Evolutionary conservation across 2,329 filamentous ascomycete species (phyloP).

Genomic region (Cercospora sp.): DNA sequence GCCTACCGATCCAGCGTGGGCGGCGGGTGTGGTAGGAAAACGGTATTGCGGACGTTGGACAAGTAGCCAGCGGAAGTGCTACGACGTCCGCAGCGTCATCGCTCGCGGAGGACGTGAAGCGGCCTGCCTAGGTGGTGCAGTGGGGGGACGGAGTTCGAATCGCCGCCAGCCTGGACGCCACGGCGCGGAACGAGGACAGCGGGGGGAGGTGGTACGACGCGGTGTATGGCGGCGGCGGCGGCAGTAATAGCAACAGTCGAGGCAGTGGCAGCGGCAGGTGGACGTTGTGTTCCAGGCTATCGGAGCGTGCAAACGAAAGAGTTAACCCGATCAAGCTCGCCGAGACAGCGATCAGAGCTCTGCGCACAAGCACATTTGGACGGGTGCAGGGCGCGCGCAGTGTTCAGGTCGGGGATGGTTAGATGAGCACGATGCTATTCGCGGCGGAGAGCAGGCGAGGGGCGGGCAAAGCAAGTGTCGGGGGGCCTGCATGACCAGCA

Average conservation of each 20-base stretch:
- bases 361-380: not conserved
- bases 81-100: conserved; percentile 10
- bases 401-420: not conserved
- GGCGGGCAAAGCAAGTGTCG: conserved; percentile 1
- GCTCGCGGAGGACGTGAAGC: conserved; percentile 12
- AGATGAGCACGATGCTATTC: conserved; percentile 7
- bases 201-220: not conserved
- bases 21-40: not conserved
- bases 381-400: not conserved
- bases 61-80: not conserved
- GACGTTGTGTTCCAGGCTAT: not conserved
- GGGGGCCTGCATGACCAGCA: not conserved
- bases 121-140: not conserved
- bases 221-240: not conserved
- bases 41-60: not conserved
- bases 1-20: not conserved
- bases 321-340: conserved; percentile 7
- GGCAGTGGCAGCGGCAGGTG: conserved; percentile 3
- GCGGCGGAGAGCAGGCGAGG: not conserved
- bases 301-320: not conserved
- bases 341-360: conserved; percentile 5
- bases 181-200: not conserved
- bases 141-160: not conserved
- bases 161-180: not conserved
- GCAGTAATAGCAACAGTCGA: not conserved